Evolutionary conservation across 2,329 filamentous ascomycete species (phyloP).

Genomic region (Didymella pomorum): DNA sequence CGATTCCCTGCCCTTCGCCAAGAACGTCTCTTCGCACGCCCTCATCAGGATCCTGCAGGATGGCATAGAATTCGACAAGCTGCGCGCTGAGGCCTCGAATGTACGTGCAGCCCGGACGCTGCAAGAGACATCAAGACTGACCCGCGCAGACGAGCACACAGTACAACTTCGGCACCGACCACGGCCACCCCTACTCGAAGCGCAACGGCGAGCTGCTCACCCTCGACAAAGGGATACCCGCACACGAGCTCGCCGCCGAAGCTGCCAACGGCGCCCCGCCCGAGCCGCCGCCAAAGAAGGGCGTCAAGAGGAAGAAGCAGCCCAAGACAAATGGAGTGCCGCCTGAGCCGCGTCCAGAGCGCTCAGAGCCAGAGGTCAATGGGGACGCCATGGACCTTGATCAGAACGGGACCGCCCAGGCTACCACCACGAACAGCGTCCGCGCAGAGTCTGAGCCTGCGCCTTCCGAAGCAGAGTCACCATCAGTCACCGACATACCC

Average conservation of each 20-base stretch:
- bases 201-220: constrained; percentile 49
- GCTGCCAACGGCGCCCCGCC: constrained; percentile 42
- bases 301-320: constrained; percentile 46
- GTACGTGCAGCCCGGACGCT: constrained; percentile 29
- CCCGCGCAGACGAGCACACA: constrained; percentile 40
- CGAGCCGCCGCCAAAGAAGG: constrained; percentile 44
- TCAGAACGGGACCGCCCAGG: constrained; percentile 41
- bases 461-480: constrained; percentile 50
- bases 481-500: constrained; percentile 49
- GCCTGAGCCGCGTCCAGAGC: constrained; percentile 33
- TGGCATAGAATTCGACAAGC: constrained; percentile 61
- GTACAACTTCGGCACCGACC: constrained; percentile 51
- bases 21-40: constrained; percentile 65
- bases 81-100: constrained; percentile 48
- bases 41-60: constrained; percentile 70
- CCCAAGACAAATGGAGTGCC: constrained; percentile 44
- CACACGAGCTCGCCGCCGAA: constrained; percentile 46
- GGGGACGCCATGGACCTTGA: constrained; percentile 59
- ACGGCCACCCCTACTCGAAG: constrained; percentile 50
- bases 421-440: constrained; percentile 41
- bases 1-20: constrained; percentile 67
- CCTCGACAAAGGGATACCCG: constrained; percentile 48
- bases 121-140: constrained; percentile 21
- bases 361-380: constrained; percentile 48
- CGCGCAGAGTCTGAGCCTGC: constrained; percentile 48